Percentiles rank a stretch among this genome's conserved stretches.
Conservation (phyloP, 371 early-diverging fungal genomes). For the Mortierella sp. region DNA sequence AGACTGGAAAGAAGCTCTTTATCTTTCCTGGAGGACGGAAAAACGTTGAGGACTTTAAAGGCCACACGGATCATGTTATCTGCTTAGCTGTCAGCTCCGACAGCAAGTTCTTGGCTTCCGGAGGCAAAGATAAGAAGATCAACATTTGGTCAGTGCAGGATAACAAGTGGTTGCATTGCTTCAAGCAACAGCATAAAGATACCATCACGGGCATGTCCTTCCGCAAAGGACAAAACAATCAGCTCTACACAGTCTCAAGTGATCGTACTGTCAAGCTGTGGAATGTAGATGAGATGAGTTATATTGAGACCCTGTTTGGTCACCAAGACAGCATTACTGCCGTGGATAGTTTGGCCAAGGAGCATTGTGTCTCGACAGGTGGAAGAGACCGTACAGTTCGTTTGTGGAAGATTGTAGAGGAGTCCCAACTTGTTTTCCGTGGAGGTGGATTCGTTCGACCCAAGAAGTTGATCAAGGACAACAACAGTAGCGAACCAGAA, state of each 20-base stretch:
- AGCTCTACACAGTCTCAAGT: slow-evolving; percentile 90
- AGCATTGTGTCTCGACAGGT: slow-evolving; percentile 95
- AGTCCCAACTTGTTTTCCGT: slow-evolving; percentile 93
- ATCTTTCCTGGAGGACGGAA: slow-evolving; percentile 81
- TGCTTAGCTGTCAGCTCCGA: slow-evolving; percentile 87
- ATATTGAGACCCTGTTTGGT: slow-evolving; percentile 97
- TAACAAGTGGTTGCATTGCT: slow-evolving; percentile 75
- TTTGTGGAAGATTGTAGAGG: slow-evolving; percentile 96
- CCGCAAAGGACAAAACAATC: slow-evolving; percentile 80
- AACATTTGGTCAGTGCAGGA: slow-evolving; percentile 91
- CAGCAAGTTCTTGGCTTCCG: slow-evolving; percentile 83
- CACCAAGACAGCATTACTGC: slow-evolving; percentile 92
- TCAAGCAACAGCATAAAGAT: slow-evolving; percentile 92
- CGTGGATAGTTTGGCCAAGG: slow-evolving; percentile 85
- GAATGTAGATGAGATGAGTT: slow-evolving; percentile 92
- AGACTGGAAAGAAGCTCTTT: slow-evolving; percentile 69
- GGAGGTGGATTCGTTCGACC: slow-evolving; percentile 68
- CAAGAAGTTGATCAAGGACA: slow-evolving; percentile 30
- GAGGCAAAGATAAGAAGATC: slow-evolving; percentile 91
- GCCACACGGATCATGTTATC: slow-evolving; percentile 89
- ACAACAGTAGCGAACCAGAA: slow-evolving; percentile 10
- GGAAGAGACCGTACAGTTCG: slow-evolving; percentile 92
- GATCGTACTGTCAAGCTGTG: slow-evolving; percentile 97
- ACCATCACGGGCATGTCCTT: slow-evolving; percentile 90
- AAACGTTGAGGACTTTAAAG: slow-evolving; percentile 77